A percentile compares a stretch with the other conserved stretches of the same genome.
Conservation (phyloP, 2,329 filamentous ascomycete genomes). For the Epichloe aotearoae region DNA sequence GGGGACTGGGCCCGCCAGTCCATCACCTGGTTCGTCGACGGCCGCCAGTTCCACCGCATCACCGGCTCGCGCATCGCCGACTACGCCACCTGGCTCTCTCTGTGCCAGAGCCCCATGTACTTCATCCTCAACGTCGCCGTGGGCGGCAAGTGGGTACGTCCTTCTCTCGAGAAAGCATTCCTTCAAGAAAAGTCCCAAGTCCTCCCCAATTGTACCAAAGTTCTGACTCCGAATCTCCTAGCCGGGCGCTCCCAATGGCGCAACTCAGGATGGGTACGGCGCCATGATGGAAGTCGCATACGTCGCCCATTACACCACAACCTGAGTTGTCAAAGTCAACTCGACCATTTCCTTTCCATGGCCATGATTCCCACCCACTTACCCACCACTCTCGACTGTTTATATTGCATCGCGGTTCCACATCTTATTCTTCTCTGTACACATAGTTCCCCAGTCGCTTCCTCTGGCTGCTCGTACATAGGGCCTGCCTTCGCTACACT, state of each 20-base stretch:
- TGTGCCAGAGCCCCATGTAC: constrained; percentile 37
- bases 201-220: background rate
- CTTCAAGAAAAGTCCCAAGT: no score
- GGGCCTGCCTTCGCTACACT: background rate
- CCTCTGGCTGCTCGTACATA: constrained; percentile 3
- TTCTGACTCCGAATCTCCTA: constrained; percentile 10
- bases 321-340: background rate
- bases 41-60: constrained; percentile 28
- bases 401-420: background rate
- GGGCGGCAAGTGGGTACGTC: constrained; percentile 38
- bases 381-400: background rate
- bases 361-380: background rate
- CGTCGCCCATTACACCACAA: constrained; percentile 29
- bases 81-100: constrained; percentile 31
- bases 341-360: background rate
- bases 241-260: constrained; percentile 34
- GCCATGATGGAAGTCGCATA: constrained; percentile 40
- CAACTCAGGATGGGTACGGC: constrained; percentile 31
- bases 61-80: constrained; percentile 31
- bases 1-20: constrained; percentile 32
- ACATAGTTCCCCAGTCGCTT: constrained; percentile 7
- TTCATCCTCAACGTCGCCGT: constrained; percentile 43
- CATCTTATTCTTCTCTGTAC: constrained; percentile 5
- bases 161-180: background rate
- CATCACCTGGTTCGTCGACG: constrained; percentile 39